These are phyloP conservation scores for Ustilago trichophora DNA, from an alignment of 1,284 basidiomycete species.

Conservation along the genomic window DNA sequence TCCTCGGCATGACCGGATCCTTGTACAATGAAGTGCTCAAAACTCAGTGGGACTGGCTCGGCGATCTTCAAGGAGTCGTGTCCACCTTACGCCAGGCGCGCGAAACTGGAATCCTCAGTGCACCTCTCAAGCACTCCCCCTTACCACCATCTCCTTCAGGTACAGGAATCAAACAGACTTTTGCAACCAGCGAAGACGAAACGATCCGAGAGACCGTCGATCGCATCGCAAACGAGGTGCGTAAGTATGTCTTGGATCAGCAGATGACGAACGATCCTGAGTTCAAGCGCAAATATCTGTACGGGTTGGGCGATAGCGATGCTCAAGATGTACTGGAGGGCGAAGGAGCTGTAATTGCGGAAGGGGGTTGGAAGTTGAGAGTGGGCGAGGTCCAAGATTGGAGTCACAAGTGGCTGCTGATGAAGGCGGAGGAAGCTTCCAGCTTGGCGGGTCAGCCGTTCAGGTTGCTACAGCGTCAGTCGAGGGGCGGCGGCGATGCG, in stretches of 20 bases:
- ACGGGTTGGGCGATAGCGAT: slow-evolving; percentile 35
- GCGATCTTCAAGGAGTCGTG: slow-evolving; percentile 41
- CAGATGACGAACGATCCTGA: not conserved
- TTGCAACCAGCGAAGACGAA: slow-evolving; percentile 26
- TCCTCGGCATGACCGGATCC: slow-evolving; percentile 56
- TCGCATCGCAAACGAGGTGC: slow-evolving; percentile 35
- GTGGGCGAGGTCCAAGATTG: no score
- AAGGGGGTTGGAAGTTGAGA: no score
- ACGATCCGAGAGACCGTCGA: slow-evolving; percentile 45
- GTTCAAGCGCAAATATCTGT: not conserved
- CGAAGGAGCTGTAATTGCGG: slow-evolving; percentile 8
- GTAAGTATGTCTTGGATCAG: slow-evolving; percentile 34
- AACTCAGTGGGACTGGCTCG: slow-evolving; percentile 54
- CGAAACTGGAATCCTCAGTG: slow-evolving; percentile 38
- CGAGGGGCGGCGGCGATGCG: not conserved
- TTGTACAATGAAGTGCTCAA: slow-evolving; percentile 58
- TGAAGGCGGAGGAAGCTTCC: slow-evolving; percentile 24
- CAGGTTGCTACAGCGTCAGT: slow-evolving; percentile 4
- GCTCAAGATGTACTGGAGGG: not conserved
- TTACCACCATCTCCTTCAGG: not conserved
- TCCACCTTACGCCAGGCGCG: slow-evolving; percentile 29
- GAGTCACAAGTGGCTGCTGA: slow-evolving; percentile 25
- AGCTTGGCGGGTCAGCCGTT: slow-evolving; percentile 21
- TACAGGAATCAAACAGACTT: not conserved
- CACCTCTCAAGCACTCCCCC: slow-evolving; percentile 1